phyloP scores from a whole-genome alignment of 306 rosid species.

The Gastrolobium villosum region DNA sequence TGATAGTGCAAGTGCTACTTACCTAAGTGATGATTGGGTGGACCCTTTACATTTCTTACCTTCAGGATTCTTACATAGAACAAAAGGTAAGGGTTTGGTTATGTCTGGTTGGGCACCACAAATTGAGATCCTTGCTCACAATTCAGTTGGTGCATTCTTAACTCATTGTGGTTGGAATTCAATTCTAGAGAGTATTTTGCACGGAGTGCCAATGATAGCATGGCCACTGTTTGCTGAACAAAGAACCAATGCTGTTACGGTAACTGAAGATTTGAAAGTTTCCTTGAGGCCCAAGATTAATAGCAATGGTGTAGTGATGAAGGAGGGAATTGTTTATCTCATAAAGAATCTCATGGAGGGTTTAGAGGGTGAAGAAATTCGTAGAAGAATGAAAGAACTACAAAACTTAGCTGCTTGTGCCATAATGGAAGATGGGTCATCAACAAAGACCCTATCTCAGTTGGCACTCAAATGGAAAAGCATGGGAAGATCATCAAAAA shows the following conservation, averaged over 20 bases:
- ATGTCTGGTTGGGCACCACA: conserved; percentile 55
- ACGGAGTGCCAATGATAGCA: conserved; percentile 53
- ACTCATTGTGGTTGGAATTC: conserved; percentile 66
- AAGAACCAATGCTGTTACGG: conserved; percentile 45
- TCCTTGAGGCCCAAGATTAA: conserved; percentile 44
- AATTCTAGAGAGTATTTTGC: conserved; percentile 45
- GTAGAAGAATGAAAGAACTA: conserved; percentile 36
- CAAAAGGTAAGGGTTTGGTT: conserved; percentile 45
- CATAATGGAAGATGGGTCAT: conserved; percentile 52
- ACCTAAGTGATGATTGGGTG: conserved; percentile 16
- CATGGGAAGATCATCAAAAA: background rate
- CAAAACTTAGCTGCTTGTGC: conserved; percentile 47
- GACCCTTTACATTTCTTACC: conserved; percentile 49
- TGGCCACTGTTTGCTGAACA: conserved; percentile 65
- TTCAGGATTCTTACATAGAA: conserved; percentile 48
- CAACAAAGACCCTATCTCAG: conserved; percentile 47
- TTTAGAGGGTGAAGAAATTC: conserved; percentile 49
- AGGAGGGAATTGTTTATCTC: conserved; percentile 48
- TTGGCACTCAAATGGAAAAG: conserved; percentile 52
- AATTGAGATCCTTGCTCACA: conserved; percentile 49
- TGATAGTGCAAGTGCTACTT: conserved; percentile 43
- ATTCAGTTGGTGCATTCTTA: conserved; percentile 42
- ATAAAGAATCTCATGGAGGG: conserved; percentile 51
- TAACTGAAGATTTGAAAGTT: conserved; percentile 47
- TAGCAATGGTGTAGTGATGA: conserved; percentile 39